Percentiles rank a stretch among this genome's conserved stretches.
phyloP scores from a whole-genome alignment of 1,139 yeast species.

The Yamadazyma atmosphaerica region DNA sequence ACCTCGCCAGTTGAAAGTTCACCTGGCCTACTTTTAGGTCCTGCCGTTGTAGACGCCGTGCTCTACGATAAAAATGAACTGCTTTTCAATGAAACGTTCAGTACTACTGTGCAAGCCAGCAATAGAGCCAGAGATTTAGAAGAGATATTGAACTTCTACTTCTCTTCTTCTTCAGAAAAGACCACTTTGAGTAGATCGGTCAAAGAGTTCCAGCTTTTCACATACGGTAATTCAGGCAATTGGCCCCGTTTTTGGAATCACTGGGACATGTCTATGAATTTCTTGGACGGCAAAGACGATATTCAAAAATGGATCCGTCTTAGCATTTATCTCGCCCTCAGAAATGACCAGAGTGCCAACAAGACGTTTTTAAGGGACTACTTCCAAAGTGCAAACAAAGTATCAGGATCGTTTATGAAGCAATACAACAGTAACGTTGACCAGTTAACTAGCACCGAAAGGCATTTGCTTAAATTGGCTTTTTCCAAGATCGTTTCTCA shows the following conservation, averaged over 20 bases:
- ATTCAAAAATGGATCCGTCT: slow-evolving; percentile 35
- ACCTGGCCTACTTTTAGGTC: slow-evolving; percentile 20
- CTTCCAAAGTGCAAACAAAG: slow-evolving; percentile 26
- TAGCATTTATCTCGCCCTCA: slow-evolving; percentile 33
- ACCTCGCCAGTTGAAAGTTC: slow-evolving; percentile 8
- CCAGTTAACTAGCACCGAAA: slow-evolving; percentile 9
- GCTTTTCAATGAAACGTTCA: slow-evolving; percentile 5
- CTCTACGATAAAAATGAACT: slow-evolving; percentile 18
- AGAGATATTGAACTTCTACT: slow-evolving; percentile 26
- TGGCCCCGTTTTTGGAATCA: slow-evolving; percentile 45
- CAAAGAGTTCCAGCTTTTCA: slow-evolving; percentile 34
- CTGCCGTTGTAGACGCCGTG: slow-evolving; percentile 25
- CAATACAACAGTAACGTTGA: slow-evolving; percentile 14
- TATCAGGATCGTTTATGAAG: slow-evolving; percentile 25
- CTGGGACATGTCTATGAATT: slow-evolving; percentile 30
- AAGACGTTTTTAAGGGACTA: slow-evolving; percentile 31
- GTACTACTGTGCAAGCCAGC: slow-evolving; percentile 19
- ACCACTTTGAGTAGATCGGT: slow-evolving; percentile 11
- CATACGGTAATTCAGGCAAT: slow-evolving; percentile 40
- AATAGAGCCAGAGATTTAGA: slow-evolving; percentile 33
- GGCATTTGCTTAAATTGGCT: slow-evolving; percentile 7
- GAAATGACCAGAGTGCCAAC: slow-evolving; percentile 28
- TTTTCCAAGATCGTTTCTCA: slow-evolving; percentile 1
- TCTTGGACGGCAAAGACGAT: slow-evolving; percentile 11
- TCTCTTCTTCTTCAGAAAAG: slow-evolving; percentile 8